Conservation (phyloP, 768 basidiomycete genomes). For the Mycena rebaudengoi region DNA sequence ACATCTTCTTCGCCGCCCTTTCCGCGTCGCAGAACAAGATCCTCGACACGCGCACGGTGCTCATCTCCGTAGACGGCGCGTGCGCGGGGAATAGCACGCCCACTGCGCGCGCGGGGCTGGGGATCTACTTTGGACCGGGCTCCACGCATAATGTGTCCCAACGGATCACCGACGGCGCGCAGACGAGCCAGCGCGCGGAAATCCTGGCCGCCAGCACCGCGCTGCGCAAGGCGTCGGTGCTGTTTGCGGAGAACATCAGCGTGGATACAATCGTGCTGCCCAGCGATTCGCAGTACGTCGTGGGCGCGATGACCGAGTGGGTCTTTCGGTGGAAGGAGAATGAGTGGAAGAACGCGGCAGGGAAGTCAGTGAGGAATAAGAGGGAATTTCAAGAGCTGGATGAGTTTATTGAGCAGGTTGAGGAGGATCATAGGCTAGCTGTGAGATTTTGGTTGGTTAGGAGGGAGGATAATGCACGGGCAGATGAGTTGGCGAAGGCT, state of each 20-base stretch:
- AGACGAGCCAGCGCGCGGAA: slow-evolving; percentile 27
- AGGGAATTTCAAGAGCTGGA: slow-evolving; percentile 20
- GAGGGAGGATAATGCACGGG: slow-evolving; percentile 15
- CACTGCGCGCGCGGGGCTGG: slow-evolving; percentile 12
- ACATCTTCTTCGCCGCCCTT: slow-evolving; percentile 8
- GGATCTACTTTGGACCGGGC: slow-evolving; percentile 22
- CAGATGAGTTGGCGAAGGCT: slow-evolving; percentile 13
- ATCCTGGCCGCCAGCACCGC: slow-evolving; percentile 19
- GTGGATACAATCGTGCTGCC: slow-evolving; percentile 15
- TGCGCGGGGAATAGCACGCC: slow-evolving; percentile 20
- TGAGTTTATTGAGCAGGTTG: slow-evolving; percentile 2
- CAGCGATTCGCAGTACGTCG: slow-evolving; percentile 21
- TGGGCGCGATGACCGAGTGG: slow-evolving; percentile 24
- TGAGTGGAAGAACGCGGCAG: slow-evolving; percentile 16
- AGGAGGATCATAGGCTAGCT: slow-evolving; percentile 21
- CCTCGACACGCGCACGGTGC: slow-evolving; percentile 16
- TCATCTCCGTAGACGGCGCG: slow-evolving; percentile 21
- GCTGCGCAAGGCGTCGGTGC: background rate
- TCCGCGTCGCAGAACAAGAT: slow-evolving; percentile 23
- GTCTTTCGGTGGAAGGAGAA: slow-evolving; percentile 24
- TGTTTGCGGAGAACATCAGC: background rate
- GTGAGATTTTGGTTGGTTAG: slow-evolving; percentile 23
- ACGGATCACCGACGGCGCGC: slow-evolving; percentile 3
- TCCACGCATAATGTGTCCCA: slow-evolving; percentile 24
- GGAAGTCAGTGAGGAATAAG: slow-evolving; percentile 14